Percentiles rank a stretch among this genome's conserved stretches.
phyloP scores from a whole-genome alignment of 805 yeast genomes.

The Starmerella tilneyi region DNA sequence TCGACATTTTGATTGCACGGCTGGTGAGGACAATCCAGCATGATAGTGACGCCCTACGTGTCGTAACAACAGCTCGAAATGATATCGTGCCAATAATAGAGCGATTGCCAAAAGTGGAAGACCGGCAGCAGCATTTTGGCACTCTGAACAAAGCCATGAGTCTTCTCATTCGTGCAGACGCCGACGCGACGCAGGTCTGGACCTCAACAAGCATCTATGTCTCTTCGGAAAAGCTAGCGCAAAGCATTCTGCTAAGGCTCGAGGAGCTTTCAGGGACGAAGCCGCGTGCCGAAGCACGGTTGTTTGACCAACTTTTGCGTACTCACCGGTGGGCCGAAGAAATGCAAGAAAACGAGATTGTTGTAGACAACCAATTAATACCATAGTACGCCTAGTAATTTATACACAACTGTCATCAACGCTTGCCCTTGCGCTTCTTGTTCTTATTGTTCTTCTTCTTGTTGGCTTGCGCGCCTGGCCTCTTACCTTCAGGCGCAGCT shows the following conservation, averaged over 20 bases:
- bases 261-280: neutral
- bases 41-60: neutral
- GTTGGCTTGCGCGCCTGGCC: constrained; percentile 4
- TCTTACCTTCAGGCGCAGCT: neutral
- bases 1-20: constrained; percentile 1
- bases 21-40: constrained; percentile 1
- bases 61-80: constrained; percentile 7
- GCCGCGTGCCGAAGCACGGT: neutral
- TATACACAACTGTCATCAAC: constrained; percentile 1
- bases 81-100: constrained; percentile 8
- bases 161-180: constrained; percentile 4
- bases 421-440: constrained; percentile 11
- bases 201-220: neutral
- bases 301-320: neutral
- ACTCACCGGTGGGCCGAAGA: constrained; percentile 1
- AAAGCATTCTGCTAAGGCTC: neutral
- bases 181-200: neutral
- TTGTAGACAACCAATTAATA: neutral
- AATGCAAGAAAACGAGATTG: neutral
- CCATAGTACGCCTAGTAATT: neutral
- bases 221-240: neutral
- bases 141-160: constrained; percentile 8
- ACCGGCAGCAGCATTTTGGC: neutral
- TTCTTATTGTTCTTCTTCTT: constrained; percentile 6
- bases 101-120: constrained; percentile 2